These are phyloP conservation scores for Apostasia shenzhenica DNA, from an alignment of 106 monocot genomes.

Conservation along the genomic window DNA sequence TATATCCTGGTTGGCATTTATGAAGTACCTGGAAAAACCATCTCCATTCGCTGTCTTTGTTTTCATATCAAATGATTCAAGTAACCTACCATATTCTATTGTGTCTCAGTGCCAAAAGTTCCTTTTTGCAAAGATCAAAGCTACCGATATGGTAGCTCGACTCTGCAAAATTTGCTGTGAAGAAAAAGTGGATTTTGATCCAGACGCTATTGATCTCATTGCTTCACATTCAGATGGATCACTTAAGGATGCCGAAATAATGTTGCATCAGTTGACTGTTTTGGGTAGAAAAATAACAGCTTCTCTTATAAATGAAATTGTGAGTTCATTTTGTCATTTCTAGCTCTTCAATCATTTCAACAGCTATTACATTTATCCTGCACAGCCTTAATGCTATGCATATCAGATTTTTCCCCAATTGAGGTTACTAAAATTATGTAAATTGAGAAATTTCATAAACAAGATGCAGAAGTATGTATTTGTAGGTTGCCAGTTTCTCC, in stretches of 20 bases:
- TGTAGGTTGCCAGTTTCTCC: no score
- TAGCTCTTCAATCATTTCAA: not conserved
- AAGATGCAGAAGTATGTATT: no score
- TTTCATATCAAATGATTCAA: constrained; percentile 37
- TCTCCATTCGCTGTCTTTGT: constrained; percentile 42
- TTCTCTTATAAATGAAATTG: constrained; percentile 57
- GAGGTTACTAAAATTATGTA: no score
- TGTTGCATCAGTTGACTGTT: constrained; percentile 64
- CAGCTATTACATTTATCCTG: no score
- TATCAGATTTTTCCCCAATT: no score
- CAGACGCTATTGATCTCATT: constrained; percentile 55
- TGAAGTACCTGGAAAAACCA: constrained; percentile 49
- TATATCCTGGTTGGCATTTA: constrained; percentile 39
- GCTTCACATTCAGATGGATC: constrained; percentile 65
- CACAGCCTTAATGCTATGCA: no score
- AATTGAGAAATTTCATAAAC: no score
- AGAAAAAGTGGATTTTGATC: constrained; percentile 54
- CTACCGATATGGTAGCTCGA: constrained; percentile 31
- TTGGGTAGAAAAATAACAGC: constrained; percentile 56
- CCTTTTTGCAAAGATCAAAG: constrained; percentile 55
- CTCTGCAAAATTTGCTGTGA: constrained; percentile 29
- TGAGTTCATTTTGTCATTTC: constrained; percentile 17
- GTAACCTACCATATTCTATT: constrained; percentile 38
- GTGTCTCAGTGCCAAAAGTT: constrained; percentile 50
- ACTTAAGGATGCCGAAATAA: constrained; percentile 58